Evolutionary conservation across 192 early-diverging fungal genomes (phyloP).

Genomic region (Lobosporangium transversale): DNA sequence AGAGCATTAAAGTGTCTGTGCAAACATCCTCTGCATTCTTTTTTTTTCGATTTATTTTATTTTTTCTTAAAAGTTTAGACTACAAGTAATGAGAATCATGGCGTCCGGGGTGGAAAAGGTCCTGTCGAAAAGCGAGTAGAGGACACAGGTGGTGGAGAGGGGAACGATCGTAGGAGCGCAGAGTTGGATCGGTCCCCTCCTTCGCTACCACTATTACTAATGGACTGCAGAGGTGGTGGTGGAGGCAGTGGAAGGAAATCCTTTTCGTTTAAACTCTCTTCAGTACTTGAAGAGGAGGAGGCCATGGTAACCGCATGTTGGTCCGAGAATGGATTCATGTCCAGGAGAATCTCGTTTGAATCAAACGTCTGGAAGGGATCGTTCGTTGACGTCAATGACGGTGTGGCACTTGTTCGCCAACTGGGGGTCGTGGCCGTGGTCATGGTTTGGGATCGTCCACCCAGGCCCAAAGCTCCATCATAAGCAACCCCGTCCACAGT

Average conservation of each 20-base stretch:
- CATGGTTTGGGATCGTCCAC: background rate
- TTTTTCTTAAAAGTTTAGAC: background rate
- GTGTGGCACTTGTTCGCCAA: constrained; percentile 28
- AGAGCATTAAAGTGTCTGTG: too few relatives aligned
- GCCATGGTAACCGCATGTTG: background rate
- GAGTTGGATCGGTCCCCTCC: constrained; percentile 19
- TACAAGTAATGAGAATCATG: too few relatives aligned
- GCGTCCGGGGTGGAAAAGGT: too few relatives aligned
- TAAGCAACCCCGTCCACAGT: constrained; percentile 1
- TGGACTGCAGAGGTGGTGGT: background rate
- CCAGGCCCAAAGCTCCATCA: background rate
- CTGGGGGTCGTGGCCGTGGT: constrained; percentile 4
- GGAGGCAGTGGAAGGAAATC: background rate
- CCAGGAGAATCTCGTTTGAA: constrained; percentile 27
- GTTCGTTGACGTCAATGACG: constrained; percentile 45
- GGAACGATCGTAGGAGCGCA: constrained; percentile 25
- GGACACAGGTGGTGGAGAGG: constrained; percentile 13
- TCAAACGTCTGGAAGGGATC: constrained; percentile 51
- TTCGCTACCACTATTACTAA: background rate
- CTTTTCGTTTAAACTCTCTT: background rate
- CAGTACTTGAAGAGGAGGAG: background rate
- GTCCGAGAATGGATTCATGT: constrained; percentile 20
- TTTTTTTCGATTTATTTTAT: constrained; percentile 12
- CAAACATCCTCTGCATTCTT: too few relatives aligned
- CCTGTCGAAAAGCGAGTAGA: background rate